Evolutionary conservation across 768 basidiomycete species (phyloP), one percentile per base, ranked within the genome.

Genomic region (Tulasnella sp.): DNA sequence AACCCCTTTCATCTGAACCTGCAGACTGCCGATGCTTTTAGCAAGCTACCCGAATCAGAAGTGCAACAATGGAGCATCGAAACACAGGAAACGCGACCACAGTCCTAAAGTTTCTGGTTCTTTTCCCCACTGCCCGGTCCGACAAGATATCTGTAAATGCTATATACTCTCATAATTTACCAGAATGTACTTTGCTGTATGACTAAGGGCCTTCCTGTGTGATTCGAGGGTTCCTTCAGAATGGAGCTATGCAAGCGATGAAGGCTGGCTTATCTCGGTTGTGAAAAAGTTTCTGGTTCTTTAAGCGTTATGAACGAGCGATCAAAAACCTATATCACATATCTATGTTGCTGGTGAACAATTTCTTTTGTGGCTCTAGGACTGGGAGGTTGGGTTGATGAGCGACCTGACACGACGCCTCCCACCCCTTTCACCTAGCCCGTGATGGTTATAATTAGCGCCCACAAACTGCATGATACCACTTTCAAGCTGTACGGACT

Each of bases 1-100:
- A n/a, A 46, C 48, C 14, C 31, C n/a, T 38, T 31, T 18, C 42
- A 8, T 21, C 16, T 7, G 12, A n/a, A 40, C 27, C 44, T 27
- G 24, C 21, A 76, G 75, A 31, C 52, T 38, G 76, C 76, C 7
- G n/a, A 58, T n/a, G 39, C 52, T 9, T 77, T 62, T 27, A 40
- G 40, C 58, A 62, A 56, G 42, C n/a, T 77, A 31, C 56, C 76
- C 6, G 76, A 77, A 21, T 36, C 48, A 36, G 52, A 40, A 7
- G 42, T 38, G 48, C 76, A 77, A n/a, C 48, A 58, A 62, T 77
- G 76, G 76, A 77, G 52, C 12, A 77, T 77, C 14, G 76, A 77
- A 27, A 38, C 76, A 2, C 76, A 77, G 38, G 76, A 77, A 58
- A 62, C 34, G 38, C 34, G 27, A 68, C 62, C 62, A 36, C 62